These are phyloP conservation scores for Kurtzmaniella fragi DNA, from an alignment of 805 yeast genomes.

Conservation along the genomic window DNA sequence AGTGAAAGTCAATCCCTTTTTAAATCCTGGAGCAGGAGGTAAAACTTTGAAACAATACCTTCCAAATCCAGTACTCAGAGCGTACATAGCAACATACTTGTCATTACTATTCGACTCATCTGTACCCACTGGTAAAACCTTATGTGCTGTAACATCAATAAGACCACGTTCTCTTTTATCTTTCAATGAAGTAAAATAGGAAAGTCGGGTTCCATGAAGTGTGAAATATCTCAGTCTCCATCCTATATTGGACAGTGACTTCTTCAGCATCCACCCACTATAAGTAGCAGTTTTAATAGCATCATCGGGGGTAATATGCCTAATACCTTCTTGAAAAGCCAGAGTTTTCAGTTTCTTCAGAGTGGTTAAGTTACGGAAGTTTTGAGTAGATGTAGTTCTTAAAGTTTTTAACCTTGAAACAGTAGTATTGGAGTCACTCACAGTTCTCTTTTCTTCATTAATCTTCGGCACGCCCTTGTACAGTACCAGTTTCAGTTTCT, in stretches of 20 bases:
- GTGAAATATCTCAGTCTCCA: conserved; percentile 89
- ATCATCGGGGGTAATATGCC: conserved; percentile 67
- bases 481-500: conserved; percentile 21
- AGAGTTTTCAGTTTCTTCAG: conserved; percentile 63
- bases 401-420: conserved; percentile 44
- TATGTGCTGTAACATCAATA: conserved; percentile 92
- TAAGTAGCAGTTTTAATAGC: conserved; percentile 70
- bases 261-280: conserved; percentile 96
- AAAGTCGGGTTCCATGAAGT: conserved; percentile 86
- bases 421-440: conserved; percentile 32
- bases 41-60: conserved; percentile 84
- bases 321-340: conserved; percentile 85
- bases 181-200: conserved; percentile 73
- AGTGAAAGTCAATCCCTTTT: conserved; percentile 91
- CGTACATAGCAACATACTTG: conserved; percentile 77
- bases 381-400: conserved; percentile 51
- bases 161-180: conserved; percentile 88
- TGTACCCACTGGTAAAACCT: conserved; percentile 64
- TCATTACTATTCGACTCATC: conserved; percentile 68
- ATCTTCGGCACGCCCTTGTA: conserved; percentile 1
- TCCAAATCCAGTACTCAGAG: conserved; percentile 93
- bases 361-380: conserved; percentile 41
- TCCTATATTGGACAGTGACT: conserved; percentile 70
- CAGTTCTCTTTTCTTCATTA: conserved; percentile 21
- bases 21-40: conserved; percentile 97